Base-by-base conservation (phyloP, 805 yeast species). In the Cyberlindnera euphorbiiphila region DNA sequence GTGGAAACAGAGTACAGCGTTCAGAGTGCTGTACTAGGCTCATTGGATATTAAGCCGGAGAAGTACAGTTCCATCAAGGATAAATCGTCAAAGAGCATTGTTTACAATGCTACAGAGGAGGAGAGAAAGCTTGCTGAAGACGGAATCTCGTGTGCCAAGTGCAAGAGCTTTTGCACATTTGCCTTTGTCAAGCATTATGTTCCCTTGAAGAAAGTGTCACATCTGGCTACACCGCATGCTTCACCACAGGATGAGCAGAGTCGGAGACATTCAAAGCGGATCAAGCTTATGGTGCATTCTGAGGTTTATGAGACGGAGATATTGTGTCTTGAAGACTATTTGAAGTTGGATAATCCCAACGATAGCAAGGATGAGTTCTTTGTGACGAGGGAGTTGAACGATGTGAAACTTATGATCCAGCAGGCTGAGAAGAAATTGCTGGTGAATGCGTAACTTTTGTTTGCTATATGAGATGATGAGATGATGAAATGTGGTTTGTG, bases 111-210 rank as follows among this genome's bases (percentile, higher is more conserved):
- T 34, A 38, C 24, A 13, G 35, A 23, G 16, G 36, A 38, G 29
- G 42, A 35, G 29, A 32, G 43, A 43, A 30, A 37, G 25, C 36
- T 47, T 3, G 54, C 48, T 7, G 60, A 54, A 6, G 63, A 60
- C 21, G 59, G 58, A 3, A 57, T 63, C 19, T 40, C 59, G 16
- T 66, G 71, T 43, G 34, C 53, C 1, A 39, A 46, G 19, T 66
- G 71, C 43, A 59, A 59, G 28, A 58, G 67, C 2, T 60, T 65
- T 21, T 66, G 71, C 40, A 58, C 68, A 2, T 53, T 60, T 33
- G 57, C 59, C 4, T 66, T 61, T 43, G 55, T 65, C 5, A 46
- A 55, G 13, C 52, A 41, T 29, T 48, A 31, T 28, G 44, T 25
- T 34, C 47, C 54, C 45, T 32, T 19, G 16, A 13, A 36, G 23